Base-by-base conservation (phyloP, 2,329 filamentous ascomycete species). In the Aspergillus sp. region DNA sequence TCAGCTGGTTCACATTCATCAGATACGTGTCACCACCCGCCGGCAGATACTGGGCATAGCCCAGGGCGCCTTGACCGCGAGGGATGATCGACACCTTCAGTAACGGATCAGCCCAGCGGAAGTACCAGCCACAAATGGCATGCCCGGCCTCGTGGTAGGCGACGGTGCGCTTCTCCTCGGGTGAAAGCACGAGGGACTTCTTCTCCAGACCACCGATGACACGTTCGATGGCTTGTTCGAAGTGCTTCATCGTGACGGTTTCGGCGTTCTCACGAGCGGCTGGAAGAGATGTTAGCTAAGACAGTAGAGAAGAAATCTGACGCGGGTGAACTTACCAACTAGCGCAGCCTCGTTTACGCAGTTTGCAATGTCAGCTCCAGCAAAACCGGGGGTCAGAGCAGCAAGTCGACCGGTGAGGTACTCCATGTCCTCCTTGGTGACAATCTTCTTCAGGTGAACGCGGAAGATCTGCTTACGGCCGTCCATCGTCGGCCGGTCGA, bases 61-160 rank as follows among this genome's bases (percentile, higher is more conserved):
- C 94, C 14, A 99, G 81, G 21, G 92, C 91, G 32, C 91, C 94
- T 71, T 94, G 89, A 52, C 93, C 94, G 68, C 94, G 91, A 16
- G 94, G 94, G 64, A 99, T 97, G 74, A 99, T 99, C 53, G 92
- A 97, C 42, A 99, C 94, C 78, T 99, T 99, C 54, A 99, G 87
- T 3, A 99, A 84, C 16, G 94, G 94, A 67, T 99, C 94, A n/a
- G 94, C 94, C 71, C 89, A 91, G 74, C 90, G 85, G 77, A 99
- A 89, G 80, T 88, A 99, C 94, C 94, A 99, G 53, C 94, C 94
- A 71, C 94, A 99, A 71, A 99, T 96, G 59, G 94, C 94, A 73
- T 99, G 94, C 53, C 94, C 94, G 31, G 94, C 94, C 78, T 99
- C 94, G 76, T 99, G 94, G 74, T 99, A 99, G 4, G 94, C 94